A percentile compares a stretch with the other conserved stretches of the same genome.
phyloP scores from a whole-genome alignment of 2,329 filamentous ascomycete species.

The Diaporthe vaccinii region DNA sequence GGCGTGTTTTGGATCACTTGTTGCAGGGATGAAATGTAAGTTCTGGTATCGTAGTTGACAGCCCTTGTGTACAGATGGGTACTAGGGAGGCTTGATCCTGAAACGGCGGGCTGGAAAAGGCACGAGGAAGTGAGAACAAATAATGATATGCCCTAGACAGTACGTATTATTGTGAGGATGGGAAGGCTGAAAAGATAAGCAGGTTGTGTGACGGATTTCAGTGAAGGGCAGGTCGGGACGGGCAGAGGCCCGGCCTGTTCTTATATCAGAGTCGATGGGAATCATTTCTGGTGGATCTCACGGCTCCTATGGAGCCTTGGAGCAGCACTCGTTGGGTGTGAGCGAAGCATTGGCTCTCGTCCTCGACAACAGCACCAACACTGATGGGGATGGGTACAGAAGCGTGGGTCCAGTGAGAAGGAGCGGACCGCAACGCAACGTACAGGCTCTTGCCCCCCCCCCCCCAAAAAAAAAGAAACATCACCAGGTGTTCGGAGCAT shows the following conservation, averaged over 20 bases:
- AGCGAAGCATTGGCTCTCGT: conserved; percentile 17
- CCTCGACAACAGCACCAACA: conserved; percentile 21
- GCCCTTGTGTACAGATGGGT: not conserved
- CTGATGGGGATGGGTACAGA: not conserved
- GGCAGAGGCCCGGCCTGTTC: conserved; percentile 6
- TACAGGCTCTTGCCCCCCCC: conserved; percentile 10
- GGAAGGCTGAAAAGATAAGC: not conserved
- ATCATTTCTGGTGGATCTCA: not conserved
- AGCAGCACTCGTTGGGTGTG: not conserved
- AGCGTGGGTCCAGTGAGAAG: conserved; percentile 13
- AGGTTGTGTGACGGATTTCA: not conserved
- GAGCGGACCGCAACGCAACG: conserved; percentile 21
- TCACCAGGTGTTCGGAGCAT: conserved; percentile 15
- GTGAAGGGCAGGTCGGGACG: not conserved
- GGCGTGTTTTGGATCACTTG: not conserved
- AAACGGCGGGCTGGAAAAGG: not conserved
- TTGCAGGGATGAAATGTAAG: not conserved
- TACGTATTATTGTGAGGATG: not conserved
- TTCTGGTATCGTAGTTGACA: not conserved
- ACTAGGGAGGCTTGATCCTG: not conserved
- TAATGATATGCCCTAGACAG: not conserved
- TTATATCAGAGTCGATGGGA: conserved; percentile 29
- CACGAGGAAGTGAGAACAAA: not conserved
- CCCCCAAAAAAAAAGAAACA: conserved; percentile 25
- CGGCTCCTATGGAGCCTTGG: not conserved